Evolutionary conservation across 768 basidiomycete species (phyloP).

Genomic region (Suillus alpinus): DNA sequence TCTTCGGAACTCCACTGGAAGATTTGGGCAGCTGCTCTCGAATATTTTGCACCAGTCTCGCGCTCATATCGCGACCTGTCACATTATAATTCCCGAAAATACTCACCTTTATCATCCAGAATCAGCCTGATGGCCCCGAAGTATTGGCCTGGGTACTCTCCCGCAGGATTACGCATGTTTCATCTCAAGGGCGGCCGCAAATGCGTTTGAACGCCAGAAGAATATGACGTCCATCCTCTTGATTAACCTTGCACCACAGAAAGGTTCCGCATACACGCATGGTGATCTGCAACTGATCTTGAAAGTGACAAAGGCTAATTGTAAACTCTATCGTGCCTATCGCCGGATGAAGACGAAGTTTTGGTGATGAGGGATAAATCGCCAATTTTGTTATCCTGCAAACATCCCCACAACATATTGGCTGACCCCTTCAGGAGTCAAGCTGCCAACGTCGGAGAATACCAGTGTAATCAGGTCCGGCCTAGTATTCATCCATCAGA

Average conservation of each 20-base stretch:
- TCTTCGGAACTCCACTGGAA: background rate
- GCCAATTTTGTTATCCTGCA: conserved; percentile 50
- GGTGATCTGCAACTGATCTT: conserved; percentile 17
- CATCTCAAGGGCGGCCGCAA: conserved; percentile 11
- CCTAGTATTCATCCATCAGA: conserved; percentile 38
- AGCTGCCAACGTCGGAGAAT: conserved; percentile 90
- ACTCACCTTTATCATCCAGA: conserved; percentile 16
- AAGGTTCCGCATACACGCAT: conserved; percentile 17
- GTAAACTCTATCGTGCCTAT: conserved; percentile 31
- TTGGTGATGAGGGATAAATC: conserved; percentile 6
- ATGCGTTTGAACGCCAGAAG: conserved; percentile 4
- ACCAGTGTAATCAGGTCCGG: conserved; percentile 93
- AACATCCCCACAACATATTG: conserved; percentile 96
- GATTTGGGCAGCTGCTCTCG: background rate
- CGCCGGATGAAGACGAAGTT: background rate
- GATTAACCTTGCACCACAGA: conserved; percentile 15
- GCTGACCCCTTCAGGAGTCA: conserved; percentile 91
- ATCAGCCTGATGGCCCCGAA: conserved; percentile 23
- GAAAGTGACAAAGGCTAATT: conserved; percentile 32
- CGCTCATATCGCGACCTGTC: conserved; percentile 25
- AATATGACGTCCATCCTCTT: conserved; percentile 5
- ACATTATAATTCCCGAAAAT: conserved; percentile 14
- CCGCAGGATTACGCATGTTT: conserved; percentile 19
- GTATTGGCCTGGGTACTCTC: conserved; percentile 10
- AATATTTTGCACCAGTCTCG: conserved; percentile 13